These are phyloP conservation scores for Arxiozyma slooffiae DNA, from an alignment of 1,139 yeast genomes.

Conservation along the genomic window DNA sequence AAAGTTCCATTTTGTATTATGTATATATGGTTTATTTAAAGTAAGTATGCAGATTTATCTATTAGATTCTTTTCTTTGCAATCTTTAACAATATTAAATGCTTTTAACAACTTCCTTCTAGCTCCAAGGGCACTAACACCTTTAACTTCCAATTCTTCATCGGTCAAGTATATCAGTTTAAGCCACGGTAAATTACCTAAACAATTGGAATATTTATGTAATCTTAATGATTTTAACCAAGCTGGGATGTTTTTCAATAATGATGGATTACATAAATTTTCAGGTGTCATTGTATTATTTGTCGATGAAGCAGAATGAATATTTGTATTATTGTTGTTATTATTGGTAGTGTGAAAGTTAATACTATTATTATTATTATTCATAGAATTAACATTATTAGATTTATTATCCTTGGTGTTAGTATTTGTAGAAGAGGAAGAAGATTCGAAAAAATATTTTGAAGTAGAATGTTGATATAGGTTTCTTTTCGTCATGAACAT, in stretches of 20 bases:
- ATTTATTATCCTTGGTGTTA: background rate
- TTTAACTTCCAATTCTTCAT: constrained; percentile 55
- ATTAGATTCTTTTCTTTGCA: constrained; percentile 32
- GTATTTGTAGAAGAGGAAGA: background rate
- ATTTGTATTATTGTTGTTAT: constrained; percentile 3
- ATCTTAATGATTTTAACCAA: constrained; percentile 80
- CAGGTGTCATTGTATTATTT: constrained; percentile 24
- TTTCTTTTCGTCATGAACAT: constrained; percentile 7
- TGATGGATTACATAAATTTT: constrained; percentile 54
- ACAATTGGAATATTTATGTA: constrained; percentile 88
- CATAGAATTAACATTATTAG: background rate
- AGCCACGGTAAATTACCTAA: constrained; percentile 70
- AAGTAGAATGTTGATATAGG: constrained; percentile 12
- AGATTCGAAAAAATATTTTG: background rate
- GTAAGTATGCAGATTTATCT: constrained; percentile 22
- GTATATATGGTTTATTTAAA: background rate
- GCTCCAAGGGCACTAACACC: constrained; percentile 96
- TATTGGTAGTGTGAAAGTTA: constrained; percentile 3
- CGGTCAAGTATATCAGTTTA: constrained; percentile 62
- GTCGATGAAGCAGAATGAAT: constrained; percentile 1
- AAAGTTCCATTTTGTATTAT: background rate
- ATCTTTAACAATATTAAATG: constrained; percentile 71
- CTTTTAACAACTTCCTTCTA: constrained; percentile 80
- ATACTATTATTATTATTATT: background rate
- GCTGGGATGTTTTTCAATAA: constrained; percentile 73